Evolutionary conservation across 2,329 filamentous ascomycete genomes (phyloP), one percentile per base, ranked within the genome.

Genomic region (Phoma sp.): DNA sequence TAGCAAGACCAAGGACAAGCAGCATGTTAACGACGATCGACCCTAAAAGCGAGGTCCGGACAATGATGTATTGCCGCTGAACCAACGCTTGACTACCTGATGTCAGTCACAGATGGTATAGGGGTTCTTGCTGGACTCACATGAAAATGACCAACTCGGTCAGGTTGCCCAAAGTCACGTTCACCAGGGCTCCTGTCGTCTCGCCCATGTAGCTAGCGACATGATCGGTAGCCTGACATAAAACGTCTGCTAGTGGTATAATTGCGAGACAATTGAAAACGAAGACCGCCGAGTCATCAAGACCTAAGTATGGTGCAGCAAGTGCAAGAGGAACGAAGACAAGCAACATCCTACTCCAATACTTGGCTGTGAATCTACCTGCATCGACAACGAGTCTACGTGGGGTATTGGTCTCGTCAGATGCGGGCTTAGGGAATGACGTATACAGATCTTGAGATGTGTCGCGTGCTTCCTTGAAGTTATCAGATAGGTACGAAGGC

Each of bases 1-100:
- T 59, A 74, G 87, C 93, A 83, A 91, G 93, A 47, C 90, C 91
- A 80, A 95, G 80, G 45, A 96, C 90, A 10, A 96, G 83, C 1
- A 96, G 82, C 49, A 96, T 75, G 70, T 96, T 96, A 38, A 90
- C 95, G 14, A 96, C 79, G 67, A 96, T 95, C 70, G 87, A 91
- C 42, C 92, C 92, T 51, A 96, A 89, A 22, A 96, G 80, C 0
- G 91, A 96, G 0, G 91, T 95, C 72, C 96, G 89, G 1, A 96
- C 91, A 57, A 96, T 93, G 37, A 89, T 77, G n/a, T 93, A 83
- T 74, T 95, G 83, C 38, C 81, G 73, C 50, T 93, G 82, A 7
- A 82, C 77, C 30, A 96, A 78, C 0, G 91, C 91, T 61, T 96
- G 88, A 65, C 96, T 86, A 18, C 2, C 7, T 93, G 76, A 52